Base-by-base conservation (phyloP, 2,329 filamentous ascomycete genomes). In the Gremmenia infestans region DNA sequence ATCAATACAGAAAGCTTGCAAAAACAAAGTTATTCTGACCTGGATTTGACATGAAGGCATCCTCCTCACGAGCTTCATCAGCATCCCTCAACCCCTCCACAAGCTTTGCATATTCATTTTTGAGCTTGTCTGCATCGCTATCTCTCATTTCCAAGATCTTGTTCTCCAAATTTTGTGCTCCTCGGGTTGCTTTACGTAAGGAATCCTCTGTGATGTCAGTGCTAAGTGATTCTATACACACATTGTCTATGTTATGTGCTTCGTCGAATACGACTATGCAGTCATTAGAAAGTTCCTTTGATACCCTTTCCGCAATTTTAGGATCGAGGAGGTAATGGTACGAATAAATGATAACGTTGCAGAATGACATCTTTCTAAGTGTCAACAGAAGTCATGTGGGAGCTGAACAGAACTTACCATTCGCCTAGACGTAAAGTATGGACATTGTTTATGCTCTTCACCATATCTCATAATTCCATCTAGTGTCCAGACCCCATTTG, bases 311-410 rank as follows among this genome's bases (percentile, higher is more conserved):
- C 12, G 94, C 94, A 66, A 99, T 99, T 71, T 99, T 99, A 2
- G 94, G 94, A 67, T 99, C 95, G 15, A 99, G 82, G 3, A 99
- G 82, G 69, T 99, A 99, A 72, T 99, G 94, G 70, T 99, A 99
- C 0, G 94, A 99, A 75, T 99, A 99, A 64, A 99, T 99, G 68
- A 99, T 97, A 69, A 99, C 91, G 71, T 99, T 97, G 80, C 94
- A 99, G 70, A 92, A 97, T 67, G 94, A 88, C 93, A 99, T 97
- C 88, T 91, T 19, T 8, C 22, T 5, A 9, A n/a, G 14, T 35
- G 8, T 35, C 28, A 40, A 54, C 65, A 68, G 58, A 36, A 36
- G 28, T 19, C 23, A 43, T 43, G 17, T 19, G 5, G 40, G 47
- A 19, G 17, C 35, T 45, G n/a, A 42, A 40, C 12, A 32, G 28